These are phyloP conservation scores for Neurospora tetrasperma DNA, from an alignment of 495 filamentous ascomycete species.

Conservation along the genomic window DNA sequence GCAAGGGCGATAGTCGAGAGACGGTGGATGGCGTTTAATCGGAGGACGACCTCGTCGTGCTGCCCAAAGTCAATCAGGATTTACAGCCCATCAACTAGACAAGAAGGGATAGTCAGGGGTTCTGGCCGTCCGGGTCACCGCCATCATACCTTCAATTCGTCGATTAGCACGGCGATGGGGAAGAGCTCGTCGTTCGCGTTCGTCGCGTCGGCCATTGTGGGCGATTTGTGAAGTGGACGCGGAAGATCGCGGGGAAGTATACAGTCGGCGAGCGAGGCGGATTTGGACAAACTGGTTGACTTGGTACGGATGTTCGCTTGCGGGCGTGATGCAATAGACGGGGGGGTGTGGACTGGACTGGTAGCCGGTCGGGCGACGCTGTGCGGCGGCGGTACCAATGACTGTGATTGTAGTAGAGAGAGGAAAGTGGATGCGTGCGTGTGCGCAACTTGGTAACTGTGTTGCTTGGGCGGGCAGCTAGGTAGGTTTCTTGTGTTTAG, in stretches of 20 bases:
- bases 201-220: constrained; percentile 45
- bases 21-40: constrained; percentile 95
- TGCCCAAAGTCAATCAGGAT: constrained; percentile 29
- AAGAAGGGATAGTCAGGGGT: neutral
- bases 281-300: constrained; percentile 5
- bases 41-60: constrained; percentile 97
- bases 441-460: neutral
- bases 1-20: constrained; percentile 96
- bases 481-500: constrained; percentile 1
- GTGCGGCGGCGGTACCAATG: neutral
- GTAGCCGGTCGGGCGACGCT: constrained; percentile 4
- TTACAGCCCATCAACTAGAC: neutral
- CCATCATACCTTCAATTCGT: constrained; percentile 84
- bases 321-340: constrained; percentile 26
- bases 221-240: constrained; percentile 13
- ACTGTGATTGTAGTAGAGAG: neutral
- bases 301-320: constrained; percentile 5
- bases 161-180: constrained; percentile 97
- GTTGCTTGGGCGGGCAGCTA: neutral
- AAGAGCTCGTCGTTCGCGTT: constrained; percentile 87
- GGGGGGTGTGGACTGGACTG: constrained; percentile 7
- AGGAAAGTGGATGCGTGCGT: constrained; percentile 4
- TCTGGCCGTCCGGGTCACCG: constrained; percentile 10
- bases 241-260: constrained; percentile 6
- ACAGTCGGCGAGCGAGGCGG: constrained; percentile 3